phyloP scores from a whole-genome alignment of 176 grass and related monocot genomes.

The Neostapfia colusana region DNA sequence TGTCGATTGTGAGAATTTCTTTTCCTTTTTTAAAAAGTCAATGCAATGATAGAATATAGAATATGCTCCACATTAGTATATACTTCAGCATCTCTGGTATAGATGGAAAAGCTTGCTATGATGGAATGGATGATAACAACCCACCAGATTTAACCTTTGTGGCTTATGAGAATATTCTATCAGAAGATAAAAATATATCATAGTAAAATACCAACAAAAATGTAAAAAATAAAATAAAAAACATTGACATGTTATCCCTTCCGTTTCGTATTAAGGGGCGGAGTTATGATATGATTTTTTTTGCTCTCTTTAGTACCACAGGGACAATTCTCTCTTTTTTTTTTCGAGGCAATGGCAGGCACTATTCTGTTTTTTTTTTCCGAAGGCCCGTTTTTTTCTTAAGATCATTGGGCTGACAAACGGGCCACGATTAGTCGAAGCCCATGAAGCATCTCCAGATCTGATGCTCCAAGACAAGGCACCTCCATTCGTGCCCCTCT shows the following conservation, averaged over 20 bases:
- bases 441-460: constrained; percentile 38
- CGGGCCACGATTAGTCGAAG: constrained; percentile 3
- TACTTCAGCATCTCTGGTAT: neutral
- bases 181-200: neutral
- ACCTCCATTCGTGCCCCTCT: neutral
- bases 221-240: too few relatives aligned
- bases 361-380: neutral
- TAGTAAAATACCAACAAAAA: too few relatives aligned
- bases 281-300: too few relatives aligned
- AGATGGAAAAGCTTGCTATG: too few relatives aligned
- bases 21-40: neutral
- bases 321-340: neutral
- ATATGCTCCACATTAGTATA: neutral
- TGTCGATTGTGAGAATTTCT: neutral
- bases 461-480: constrained; percentile 9
- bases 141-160: too few relatives aligned
- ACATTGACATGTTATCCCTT: too few relatives aligned
- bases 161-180: neutral
- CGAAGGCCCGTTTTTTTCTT: neutral
- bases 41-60: neutral
- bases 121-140: too few relatives aligned
- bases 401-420: neutral
- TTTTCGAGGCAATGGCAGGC: neutral
- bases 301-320: too few relatives aligned
- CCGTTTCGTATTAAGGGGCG: too few relatives aligned